Conservation (phyloP, 1,139 yeast species). For the Suhomyces choctaworum region DNA sequence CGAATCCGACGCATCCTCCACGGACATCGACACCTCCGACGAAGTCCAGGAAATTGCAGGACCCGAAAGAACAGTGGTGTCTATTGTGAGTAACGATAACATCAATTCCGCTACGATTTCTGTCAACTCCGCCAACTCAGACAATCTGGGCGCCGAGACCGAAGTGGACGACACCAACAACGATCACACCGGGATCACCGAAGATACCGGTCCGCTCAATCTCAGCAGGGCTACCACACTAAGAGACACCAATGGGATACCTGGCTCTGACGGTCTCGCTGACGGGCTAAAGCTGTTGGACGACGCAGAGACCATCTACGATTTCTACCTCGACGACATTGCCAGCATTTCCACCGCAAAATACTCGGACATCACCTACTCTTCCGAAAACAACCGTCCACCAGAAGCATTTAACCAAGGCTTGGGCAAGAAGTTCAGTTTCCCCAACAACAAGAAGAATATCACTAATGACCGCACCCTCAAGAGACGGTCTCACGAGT, state of each 20-base stretch:
- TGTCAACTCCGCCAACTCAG: neutral
- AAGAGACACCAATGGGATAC: neutral
- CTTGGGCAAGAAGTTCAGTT: slow-evolving; percentile 36
- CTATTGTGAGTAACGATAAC: neutral
- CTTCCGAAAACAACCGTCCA: slow-evolving; percentile 4
- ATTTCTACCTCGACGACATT: slow-evolving; percentile 15
- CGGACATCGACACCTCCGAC: neutral
- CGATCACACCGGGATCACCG: neutral
- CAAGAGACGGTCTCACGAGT: slow-evolving; percentile 15
- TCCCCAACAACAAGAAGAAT: slow-evolving; percentile 39
- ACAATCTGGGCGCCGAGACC: slow-evolving; percentile 4
- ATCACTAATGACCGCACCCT: slow-evolving; percentile 34
- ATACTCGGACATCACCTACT: slow-evolving; percentile 16
- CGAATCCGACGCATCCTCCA: neutral
- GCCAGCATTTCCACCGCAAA: slow-evolving; percentile 18
- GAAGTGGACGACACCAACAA: slow-evolving; percentile 11
- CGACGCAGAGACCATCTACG: slow-evolving; percentile 14
- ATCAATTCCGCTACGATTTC: neutral
- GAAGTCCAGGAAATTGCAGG: neutral
- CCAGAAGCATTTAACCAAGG: slow-evolving; percentile 34
- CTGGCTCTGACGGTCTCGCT: neutral
- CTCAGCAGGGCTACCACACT: slow-evolving; percentile 14
- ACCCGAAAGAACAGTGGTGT: neutral
- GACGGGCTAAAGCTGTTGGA: slow-evolving; percentile 1
- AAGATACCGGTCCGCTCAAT: slow-evolving; percentile 7